Evolutionary conservation across 1,284 basidiomycete genomes (phyloP).

Genomic region (Heterobasidion occidentale): DNA sequence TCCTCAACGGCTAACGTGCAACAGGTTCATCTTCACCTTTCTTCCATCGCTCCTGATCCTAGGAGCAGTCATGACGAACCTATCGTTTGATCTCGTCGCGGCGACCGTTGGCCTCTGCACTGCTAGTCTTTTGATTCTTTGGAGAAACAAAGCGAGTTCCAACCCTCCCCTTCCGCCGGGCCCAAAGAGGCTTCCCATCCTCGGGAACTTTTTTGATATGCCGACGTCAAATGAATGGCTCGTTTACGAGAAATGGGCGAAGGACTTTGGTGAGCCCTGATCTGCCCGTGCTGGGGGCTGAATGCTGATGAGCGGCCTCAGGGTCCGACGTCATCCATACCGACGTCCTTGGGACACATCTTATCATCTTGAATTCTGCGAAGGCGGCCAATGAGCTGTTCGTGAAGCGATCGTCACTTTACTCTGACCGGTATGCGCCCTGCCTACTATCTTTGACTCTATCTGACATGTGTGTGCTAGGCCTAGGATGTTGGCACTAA

Average conservation of each 20-base stretch:
- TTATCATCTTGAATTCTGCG: constrained; percentile 11
- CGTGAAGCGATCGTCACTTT: constrained; percentile 8
- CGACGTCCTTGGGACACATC: constrained; percentile 5
- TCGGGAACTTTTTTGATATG: constrained; percentile 11
- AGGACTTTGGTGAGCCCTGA: constrained; percentile 4
- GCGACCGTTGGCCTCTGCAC: not conserved
- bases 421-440: constrained; percentile 8
- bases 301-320: not conserved
- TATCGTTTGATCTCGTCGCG: not conserved
- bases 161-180: constrained; percentile 8
- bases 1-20: too few species aligned
- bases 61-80: not conserved
- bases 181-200: constrained; percentile 8
- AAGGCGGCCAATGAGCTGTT: constrained; percentile 11
- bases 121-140: not conserved
- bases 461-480: not conserved
- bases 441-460: not conserved
- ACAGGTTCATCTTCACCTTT: too few species aligned
- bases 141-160: not conserved
- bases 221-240: constrained; percentile 6
- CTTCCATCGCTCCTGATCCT: too few species aligned
- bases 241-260: constrained; percentile 6
- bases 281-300: not conserved
- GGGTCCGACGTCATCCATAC: constrained; percentile 9
- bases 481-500: constrained; percentile 3